Evolutionary conservation across 192 early-diverging fungal species (phyloP).

Genomic region (Martensiomyces pterosporus): DNA sequence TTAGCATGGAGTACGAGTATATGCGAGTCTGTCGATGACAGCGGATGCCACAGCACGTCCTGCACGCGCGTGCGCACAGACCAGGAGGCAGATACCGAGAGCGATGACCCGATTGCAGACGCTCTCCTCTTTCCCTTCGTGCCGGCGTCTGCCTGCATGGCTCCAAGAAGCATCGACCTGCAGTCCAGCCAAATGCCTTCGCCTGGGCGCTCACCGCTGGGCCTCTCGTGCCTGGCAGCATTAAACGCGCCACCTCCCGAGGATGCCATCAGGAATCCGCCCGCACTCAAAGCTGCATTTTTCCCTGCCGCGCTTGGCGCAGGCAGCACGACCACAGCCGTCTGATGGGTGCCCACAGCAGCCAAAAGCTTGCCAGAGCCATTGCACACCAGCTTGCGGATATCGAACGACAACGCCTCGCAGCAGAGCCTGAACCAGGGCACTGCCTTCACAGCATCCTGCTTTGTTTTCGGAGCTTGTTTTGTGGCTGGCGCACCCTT

Average conservation of each 20-base stretch:
- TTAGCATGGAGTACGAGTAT: conserved; percentile 66
- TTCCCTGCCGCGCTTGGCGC: conserved; percentile 34
- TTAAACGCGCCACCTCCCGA: conserved; percentile 43
- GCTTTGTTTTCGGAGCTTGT: conserved; percentile 2
- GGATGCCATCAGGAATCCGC: too few species aligned
- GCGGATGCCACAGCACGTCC: conserved; percentile 77
- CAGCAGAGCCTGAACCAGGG: conserved; percentile 40
- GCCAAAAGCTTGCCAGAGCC: conserved; percentile 58
- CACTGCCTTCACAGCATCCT: conserved; percentile 29
- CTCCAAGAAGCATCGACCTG: conserved; percentile 31
- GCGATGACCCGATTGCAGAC: conserved; percentile 9
- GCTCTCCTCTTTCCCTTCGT: conserved; percentile 19
- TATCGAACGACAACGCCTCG: conserved; percentile 54
- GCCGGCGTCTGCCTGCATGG: neutral
- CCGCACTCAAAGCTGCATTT: conserved; percentile 9
- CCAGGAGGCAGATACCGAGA: conserved; percentile 23
- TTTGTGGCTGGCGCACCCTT: too few species aligned
- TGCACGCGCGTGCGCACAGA: conserved; percentile 49
- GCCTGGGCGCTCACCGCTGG: neutral
- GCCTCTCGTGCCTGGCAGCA: conserved; percentile 18
- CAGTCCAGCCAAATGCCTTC: conserved; percentile 30
- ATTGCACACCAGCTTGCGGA: conserved; percentile 53
- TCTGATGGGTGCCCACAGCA: conserved; percentile 54
- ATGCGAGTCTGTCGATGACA: conserved; percentile 65
- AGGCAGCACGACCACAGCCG: conserved; percentile 59